Percentiles rank a stretch among this genome's conserved stretches.
Evolutionary conservation across 1,139 yeast genomes (phyloP).

Genomic region (Chernovozyma aurita): DNA sequence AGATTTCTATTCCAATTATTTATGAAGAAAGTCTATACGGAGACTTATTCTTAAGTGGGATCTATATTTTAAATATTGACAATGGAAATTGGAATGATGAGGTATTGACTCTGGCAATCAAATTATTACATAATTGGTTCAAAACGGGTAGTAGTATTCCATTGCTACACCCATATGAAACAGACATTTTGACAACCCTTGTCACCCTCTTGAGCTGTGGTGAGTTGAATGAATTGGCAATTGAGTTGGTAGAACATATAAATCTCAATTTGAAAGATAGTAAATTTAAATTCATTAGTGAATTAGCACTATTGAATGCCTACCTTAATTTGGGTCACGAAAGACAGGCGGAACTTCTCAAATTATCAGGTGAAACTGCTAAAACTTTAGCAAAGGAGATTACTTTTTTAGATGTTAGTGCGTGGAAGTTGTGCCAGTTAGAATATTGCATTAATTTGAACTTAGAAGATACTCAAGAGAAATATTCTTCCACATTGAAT

Average conservation of each 20-base stretch:
- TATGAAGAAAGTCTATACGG: slow-evolving; percentile 11
- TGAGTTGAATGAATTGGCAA: neutral
- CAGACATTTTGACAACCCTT: neutral
- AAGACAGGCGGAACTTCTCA: neutral
- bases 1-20: slow-evolving; percentile 1
- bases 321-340: neutral
- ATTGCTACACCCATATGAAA: neutral
- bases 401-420: slow-evolving; percentile 11
- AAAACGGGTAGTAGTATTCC: neutral
- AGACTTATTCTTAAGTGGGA: neutral
- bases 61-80: neutral
- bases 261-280: neutral
- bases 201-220: neutral
- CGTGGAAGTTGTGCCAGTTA: slow-evolving; percentile 31
- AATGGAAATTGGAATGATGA: neutral
- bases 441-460: slow-evolving; percentile 18
- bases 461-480: slow-evolving; percentile 16
- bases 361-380: slow-evolving; percentile 1
- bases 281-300: neutral
- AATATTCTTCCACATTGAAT: slow-evolving; percentile 18
- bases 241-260: neutral
- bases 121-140: neutral
- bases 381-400: neutral
- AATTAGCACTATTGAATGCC: neutral
- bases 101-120: neutral